These are phyloP conservation scores for Amanita inopinata DNA, from an alignment of 768 basidiomycete species.

Conservation along the genomic window DNA sequence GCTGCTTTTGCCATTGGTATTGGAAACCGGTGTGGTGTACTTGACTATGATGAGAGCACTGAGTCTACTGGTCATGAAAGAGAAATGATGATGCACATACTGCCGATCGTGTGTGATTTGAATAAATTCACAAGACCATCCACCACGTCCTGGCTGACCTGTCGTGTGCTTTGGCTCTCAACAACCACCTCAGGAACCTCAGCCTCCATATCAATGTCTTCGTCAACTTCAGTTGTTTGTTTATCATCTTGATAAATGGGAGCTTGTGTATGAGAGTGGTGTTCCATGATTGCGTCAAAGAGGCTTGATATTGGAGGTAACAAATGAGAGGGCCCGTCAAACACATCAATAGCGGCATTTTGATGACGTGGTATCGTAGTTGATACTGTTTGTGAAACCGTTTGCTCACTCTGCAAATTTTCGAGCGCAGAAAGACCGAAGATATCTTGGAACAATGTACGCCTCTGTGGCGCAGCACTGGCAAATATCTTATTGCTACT, in stretches of 20 bases:
- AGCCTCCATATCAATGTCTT: slow-evolving; percentile 37
- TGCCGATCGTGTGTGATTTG: slow-evolving; percentile 34
- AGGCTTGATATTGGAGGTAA: slow-evolving; percentile 56
- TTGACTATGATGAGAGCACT: slow-evolving; percentile 1
- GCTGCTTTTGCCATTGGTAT: slow-evolving; percentile 7
- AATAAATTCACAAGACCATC: slow-evolving; percentile 55
- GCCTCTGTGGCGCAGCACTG: slow-evolving; percentile 20
- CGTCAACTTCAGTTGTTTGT: slow-evolving; percentile 18
- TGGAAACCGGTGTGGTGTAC: slow-evolving; percentile 2
- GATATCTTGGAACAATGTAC: slow-evolving; percentile 82
- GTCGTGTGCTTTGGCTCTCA: slow-evolving; percentile 15
- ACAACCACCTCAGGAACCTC: slow-evolving; percentile 21
- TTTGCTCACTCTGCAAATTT: slow-evolving; percentile 17
- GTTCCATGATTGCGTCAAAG: slow-evolving; percentile 46
- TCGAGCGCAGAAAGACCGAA: slow-evolving; percentile 73
- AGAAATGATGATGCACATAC: slow-evolving; percentile 20
- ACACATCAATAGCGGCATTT: slow-evolving; percentile 36
- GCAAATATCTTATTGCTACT: slow-evolving; percentile 12
- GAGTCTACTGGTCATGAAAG: background rate
- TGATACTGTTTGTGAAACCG: slow-evolving; percentile 10
- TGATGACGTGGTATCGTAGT: slow-evolving; percentile 9
- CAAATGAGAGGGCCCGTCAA: slow-evolving; percentile 66
- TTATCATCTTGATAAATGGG: slow-evolving; percentile 9
- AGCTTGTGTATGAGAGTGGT: slow-evolving; percentile 23
- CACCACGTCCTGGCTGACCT: slow-evolving; percentile 48